Base-by-base conservation (phyloP, 805 yeast genomes). In the Cyberlindnera japonica region DNA sequence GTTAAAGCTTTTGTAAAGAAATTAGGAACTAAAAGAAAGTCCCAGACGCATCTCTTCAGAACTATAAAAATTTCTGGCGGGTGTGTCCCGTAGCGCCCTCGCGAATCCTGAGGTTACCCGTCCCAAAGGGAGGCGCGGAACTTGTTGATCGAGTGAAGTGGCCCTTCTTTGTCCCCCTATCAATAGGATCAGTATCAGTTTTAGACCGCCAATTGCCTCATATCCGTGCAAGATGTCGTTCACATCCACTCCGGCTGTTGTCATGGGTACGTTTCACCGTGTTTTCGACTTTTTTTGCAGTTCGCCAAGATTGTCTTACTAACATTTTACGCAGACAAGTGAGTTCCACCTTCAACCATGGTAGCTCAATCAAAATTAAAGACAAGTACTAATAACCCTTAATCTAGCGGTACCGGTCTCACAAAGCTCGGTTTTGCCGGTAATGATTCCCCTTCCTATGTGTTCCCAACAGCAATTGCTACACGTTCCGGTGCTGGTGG, bases 381-480 rank as follows among this genome's bases (percentile, higher is more conserved):
- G 35, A 13, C 12, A 13, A 7, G 16, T 49, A 54, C 51, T 48
- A 51, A 45, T 51, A 24, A 10, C 12, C 25, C 40, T 47, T n/a
- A 27, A 6, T 40, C 17, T 74, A 91, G 91, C 63, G 99, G 99
- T 75, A 93, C 99, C 54, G 99, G 99, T 51, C 73, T 90, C 54
- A 93, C 99, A 61, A 93, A 93, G 63, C 75, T 93, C 52, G 99
- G 99, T 20, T 93, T 90, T 68, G 99, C 99, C 53, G 99, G 99
- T 41, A 93, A 93, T 62, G 99, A 93, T 67, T 75, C 97, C 18
- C 99, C 99, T 29, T 90, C 97, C 5, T 93, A 85, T 75, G 88
- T 93, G 23, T 87, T 93, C 58, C 99, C 99, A 38, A 93, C 99
- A 1, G 98, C 96, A 5, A 93, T 93, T 63, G 71, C 74, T 26